Evolutionary conservation across 108 stramenopile species (phyloP).

Genomic region (Asterionellopsis glacialis): DNA sequence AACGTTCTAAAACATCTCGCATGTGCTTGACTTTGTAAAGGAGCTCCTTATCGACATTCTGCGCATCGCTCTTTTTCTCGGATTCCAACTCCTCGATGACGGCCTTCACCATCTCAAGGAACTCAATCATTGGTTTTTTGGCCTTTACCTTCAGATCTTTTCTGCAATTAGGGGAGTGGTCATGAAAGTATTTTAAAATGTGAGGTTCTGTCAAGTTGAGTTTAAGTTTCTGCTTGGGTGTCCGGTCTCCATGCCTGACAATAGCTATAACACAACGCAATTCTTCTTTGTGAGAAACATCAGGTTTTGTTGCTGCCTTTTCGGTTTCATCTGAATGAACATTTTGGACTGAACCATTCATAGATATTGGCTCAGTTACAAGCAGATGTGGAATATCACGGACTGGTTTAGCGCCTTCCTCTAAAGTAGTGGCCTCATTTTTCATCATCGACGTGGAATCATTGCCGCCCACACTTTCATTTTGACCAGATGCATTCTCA

Average conservation of each 20-base stretch:
- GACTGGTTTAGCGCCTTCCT: conserved; percentile 63
- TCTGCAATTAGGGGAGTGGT: conserved; percentile 52
- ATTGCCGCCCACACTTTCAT: neutral
- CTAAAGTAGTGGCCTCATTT: conserved; percentile 28
- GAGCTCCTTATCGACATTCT: conserved; percentile 28
- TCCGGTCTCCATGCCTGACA: conserved; percentile 95
- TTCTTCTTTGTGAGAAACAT: conserved; percentile 70
- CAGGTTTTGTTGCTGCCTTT: neutral
- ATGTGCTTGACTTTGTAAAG: conserved; percentile 73
- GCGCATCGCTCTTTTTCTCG: conserved; percentile 23
- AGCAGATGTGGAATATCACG: conserved; percentile 63
- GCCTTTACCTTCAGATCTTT: conserved; percentile 95
- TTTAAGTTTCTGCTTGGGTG: conserved; percentile 99
- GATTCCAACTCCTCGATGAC: conserved; percentile 54
- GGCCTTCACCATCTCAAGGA: conserved; percentile 70
- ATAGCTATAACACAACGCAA: conserved; percentile 95
- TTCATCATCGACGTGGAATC: conserved; percentile 2
- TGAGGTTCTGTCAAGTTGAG: conserved; percentile 78
- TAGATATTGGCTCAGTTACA: conserved; percentile 58
- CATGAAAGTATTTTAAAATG: conserved; percentile 76
- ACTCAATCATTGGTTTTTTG: conserved; percentile 82
- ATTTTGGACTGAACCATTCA: conserved; percentile 31
- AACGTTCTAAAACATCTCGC: conserved; percentile 86
- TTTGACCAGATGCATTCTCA: neutral
- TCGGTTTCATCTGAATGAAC: conserved; percentile 40